Evolutionary conservation across 345 rosid genomes (phyloP).

Genomic region (Citrus australasica): DNA sequence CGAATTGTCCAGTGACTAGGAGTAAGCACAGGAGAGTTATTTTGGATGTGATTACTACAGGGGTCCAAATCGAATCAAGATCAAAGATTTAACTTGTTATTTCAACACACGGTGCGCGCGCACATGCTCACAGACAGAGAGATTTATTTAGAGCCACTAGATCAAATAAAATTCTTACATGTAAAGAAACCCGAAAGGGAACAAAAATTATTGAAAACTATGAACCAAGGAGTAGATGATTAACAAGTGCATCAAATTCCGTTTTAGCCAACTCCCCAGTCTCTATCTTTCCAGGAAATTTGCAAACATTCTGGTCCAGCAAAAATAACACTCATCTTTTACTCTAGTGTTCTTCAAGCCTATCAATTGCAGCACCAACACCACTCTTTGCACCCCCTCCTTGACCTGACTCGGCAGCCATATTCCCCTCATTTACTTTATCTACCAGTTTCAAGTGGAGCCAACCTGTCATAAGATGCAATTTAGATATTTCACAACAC

Average conservation of each 20-base stretch:
- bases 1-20: background rate
- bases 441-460: slow-evolving; percentile 78
- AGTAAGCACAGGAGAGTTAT: background rate
- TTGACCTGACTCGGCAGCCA: slow-evolving; percentile 18
- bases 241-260: background rate
- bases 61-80: background rate
- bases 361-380: slow-evolving; percentile 77
- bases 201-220: background rate
- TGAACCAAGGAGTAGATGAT: background rate
- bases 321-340: slow-evolving; percentile 23
- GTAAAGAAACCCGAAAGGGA: background rate
- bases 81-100: background rate
- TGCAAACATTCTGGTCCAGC: background rate
- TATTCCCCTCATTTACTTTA: slow-evolving; percentile 72
- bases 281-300: background rate
- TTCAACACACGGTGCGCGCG: too few species aligned
- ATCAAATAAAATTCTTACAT: background rate
- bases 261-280: too few species aligned
- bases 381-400: slow-evolving; percentile 49
- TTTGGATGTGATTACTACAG: too few species aligned
- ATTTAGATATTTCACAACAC: background rate
- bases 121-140: too few species aligned
- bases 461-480: slow-evolving; percentile 56
- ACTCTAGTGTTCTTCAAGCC: slow-evolving; percentile 62
- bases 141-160: too few species aligned